Evolutionary conservation across 768 basidiomycete species (phyloP).

Genomic region (Mrakia hoshinonis): DNA sequence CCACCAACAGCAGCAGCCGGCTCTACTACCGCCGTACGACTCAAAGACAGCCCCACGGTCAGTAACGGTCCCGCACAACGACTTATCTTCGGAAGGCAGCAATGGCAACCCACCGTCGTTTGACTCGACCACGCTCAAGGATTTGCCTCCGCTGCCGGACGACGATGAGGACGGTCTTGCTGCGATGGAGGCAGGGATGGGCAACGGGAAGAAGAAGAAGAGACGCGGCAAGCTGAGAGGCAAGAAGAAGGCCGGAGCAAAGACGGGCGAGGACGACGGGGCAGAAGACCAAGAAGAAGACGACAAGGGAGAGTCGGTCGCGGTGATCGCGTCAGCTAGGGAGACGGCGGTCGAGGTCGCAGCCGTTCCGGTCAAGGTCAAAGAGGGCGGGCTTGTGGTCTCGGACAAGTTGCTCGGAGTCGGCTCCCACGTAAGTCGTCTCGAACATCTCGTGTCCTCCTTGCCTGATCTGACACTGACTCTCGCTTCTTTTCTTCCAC

Average conservation of each 20-base stretch:
- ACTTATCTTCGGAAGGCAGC: not conserved
- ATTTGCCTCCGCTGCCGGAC: not conserved
- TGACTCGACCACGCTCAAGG: not conserved
- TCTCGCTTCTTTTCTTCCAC: conserved; percentile 55
- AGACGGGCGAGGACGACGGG: conserved; percentile 40
- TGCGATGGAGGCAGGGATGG: not conserved
- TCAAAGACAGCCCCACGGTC: not conserved
- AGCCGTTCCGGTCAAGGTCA: conserved; percentile 37
- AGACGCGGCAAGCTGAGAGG: conserved; percentile 43
- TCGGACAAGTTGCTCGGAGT: conserved; percentile 18
- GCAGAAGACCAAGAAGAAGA: conserved; percentile 39
- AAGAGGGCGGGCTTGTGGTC: conserved; percentile 32
- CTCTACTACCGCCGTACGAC: conserved; percentile 3
- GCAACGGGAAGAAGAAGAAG: conserved; percentile 25
- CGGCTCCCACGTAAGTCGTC: not conserved
- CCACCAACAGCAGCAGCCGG: not conserved
- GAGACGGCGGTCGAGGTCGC: not conserved
- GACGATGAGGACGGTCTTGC: not conserved
- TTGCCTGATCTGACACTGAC: not conserved
- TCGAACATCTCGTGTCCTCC: not conserved
- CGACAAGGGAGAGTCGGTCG: conserved; percentile 30
- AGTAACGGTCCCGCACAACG: not conserved
- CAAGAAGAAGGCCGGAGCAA: conserved; percentile 49
- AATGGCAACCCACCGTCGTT: not conserved
- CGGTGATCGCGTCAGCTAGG: not conserved